Base-by-base conservation (phyloP, 202 grass and related monocot genomes). In the Sporobolus alterniflorus region DNA sequence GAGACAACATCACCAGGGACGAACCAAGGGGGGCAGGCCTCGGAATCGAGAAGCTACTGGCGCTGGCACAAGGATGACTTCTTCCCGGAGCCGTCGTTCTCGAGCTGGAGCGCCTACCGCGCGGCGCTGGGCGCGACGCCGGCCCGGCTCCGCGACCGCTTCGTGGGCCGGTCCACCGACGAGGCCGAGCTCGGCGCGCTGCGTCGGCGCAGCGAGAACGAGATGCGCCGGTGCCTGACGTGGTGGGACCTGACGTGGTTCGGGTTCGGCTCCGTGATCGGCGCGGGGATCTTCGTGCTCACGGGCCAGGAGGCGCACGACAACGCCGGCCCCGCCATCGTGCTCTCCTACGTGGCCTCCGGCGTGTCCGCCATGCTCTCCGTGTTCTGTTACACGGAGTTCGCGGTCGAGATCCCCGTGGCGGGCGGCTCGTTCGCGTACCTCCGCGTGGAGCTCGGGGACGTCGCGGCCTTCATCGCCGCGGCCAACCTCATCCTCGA, bases 161-260 rank as follows among this genome's bases (percentile, higher is more conserved):
- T 96, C 46, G 30, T 75, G 11, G 89, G 89, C 16, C 96, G 93
- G n/a, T 98, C 96, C 68, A 87, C 90, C 14, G 96, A 98, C 55
- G 79, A 59, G 21, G 49, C 14, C 8, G 96, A 98, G 83, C 85
- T 98, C 12, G 91, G 91, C 18, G 81, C 77, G 13, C 14, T 98
- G 30, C 91, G 91, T 0, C 82, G 89, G 3, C 91, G 89, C 48
- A 98, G 96, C 92, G 96, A 94, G 87, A 83, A 98, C 86, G 91
- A 96, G 36, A 96, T 98, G 93, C 89, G 87, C 16, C 89, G 96
- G 15, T 96, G 93, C 89, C 83, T 98, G 21, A 92, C 85, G 2
- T 98, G 96, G 96, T 98, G 96, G 96, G 96, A 98, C 80, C 96
- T 98, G 0, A 94, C 91, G 6, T 98, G 96, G 96, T 92, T 98